phyloP scores from a whole-genome alignment of 257 asterid genomes.

The Solanum peruvianum region DNA sequence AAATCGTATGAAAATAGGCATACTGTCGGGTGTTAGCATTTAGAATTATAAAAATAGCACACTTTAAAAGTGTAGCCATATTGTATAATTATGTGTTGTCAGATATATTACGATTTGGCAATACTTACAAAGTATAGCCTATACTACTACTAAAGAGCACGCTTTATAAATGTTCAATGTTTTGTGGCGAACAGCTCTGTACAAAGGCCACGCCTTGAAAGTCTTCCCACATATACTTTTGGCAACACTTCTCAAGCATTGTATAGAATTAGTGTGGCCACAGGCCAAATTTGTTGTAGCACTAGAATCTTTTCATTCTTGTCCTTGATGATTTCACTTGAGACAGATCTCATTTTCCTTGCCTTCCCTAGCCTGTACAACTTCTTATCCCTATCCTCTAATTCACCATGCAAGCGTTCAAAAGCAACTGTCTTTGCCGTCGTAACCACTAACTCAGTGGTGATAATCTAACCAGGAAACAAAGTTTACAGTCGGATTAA shows the following conservation, averaged over 20 bases:
- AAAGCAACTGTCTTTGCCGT: not conserved
- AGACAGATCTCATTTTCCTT: not conserved
- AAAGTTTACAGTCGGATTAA: not conserved
- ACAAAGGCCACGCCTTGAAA: not conserved
- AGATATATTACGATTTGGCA: not conserved
- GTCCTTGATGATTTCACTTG: not conserved
- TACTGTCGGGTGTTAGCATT: not conserved
- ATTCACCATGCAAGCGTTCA: not conserved
- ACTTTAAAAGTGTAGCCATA: not conserved
- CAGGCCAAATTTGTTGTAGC: not conserved
- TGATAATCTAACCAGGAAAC: not conserved
- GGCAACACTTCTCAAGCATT: not conserved
- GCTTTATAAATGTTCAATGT: not conserved
- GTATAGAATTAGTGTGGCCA: not conserved
- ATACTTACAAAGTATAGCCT: not conserved
- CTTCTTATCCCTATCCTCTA: not conserved
- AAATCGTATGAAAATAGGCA: not conserved
- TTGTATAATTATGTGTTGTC: not conserved
- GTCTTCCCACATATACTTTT: not conserved
- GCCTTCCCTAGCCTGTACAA: not conserved
- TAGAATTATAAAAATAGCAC: not conserved
- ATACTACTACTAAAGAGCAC: not conserved
- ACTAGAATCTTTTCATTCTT: not conserved
- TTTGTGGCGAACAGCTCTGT: not conserved
- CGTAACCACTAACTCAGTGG: not conserved